A percentile compares a stretch with the other conserved stretches of the same genome.
phyloP scores from a whole-genome alignment of 108 stramenopile genomes.

The Nitzschia sp. region DNA sequence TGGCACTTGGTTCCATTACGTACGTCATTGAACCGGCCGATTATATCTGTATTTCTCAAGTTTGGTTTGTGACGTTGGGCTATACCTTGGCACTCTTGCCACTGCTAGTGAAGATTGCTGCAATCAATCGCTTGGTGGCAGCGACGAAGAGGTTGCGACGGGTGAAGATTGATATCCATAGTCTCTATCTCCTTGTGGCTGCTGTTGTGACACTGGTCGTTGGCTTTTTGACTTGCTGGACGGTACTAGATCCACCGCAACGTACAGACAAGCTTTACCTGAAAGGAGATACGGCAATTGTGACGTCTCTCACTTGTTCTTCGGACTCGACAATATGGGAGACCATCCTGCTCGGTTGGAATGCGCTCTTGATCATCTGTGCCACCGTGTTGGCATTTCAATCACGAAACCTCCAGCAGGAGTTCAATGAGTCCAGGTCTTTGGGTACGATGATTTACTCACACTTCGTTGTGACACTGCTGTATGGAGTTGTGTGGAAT shows the following conservation, averaged over 20 bases:
- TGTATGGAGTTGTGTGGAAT: background rate
- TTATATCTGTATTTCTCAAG: conserved; percentile 23
- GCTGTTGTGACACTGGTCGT: conserved; percentile 7
- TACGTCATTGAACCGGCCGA: conserved; percentile 16
- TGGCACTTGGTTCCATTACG: conserved; percentile 34
- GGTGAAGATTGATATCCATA: conserved; percentile 19
- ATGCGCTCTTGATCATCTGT: conserved; percentile 20
- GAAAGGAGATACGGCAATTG: conserved; percentile 4
- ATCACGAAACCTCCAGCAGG: conserved; percentile 19
- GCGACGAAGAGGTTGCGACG: conserved; percentile 32
- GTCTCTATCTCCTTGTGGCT: conserved; percentile 5
- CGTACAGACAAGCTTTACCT: background rate
- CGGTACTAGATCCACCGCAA: conserved; percentile 23
- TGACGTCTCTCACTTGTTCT: conserved; percentile 6
- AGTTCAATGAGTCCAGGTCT: conserved; percentile 29
- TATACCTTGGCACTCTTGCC: conserved; percentile 42
- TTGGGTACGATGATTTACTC: conserved; percentile 38
- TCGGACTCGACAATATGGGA: conserved; percentile 16
- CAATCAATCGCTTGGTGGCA: conserved; percentile 35
- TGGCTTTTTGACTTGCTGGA: conserved; percentile 22
- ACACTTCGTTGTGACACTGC: conserved; percentile 31
- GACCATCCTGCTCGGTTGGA: conserved; percentile 1
- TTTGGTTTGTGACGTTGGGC: conserved; percentile 44
- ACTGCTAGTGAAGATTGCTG: conserved; percentile 43
- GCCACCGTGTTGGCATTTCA: conserved; percentile 36